Conservation (phyloP, 225 moss, liverwort and hornwort species). For the Antitrichia curtipendula region DNA sequence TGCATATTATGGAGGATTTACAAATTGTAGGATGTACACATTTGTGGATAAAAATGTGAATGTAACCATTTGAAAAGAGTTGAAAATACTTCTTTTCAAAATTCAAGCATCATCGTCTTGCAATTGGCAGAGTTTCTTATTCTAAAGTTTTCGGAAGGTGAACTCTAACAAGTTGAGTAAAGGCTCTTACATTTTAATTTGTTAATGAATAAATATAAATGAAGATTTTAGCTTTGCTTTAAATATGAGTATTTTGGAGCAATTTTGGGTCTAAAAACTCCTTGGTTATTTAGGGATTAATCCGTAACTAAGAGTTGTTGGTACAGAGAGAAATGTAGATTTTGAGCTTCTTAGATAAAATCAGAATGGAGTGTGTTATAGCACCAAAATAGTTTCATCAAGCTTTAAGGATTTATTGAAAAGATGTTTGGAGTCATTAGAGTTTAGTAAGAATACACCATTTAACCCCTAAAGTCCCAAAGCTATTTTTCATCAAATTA, state of each 20-base stretch:
- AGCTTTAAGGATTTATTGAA: not conserved
- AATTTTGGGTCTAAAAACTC: too few relatives aligned
- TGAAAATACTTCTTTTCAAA: too few relatives aligned
- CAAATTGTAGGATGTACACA: not conserved
- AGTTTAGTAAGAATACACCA: not conserved
- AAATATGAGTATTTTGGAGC: too few relatives aligned
- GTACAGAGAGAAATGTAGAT: not conserved
- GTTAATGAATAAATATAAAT: too few relatives aligned
- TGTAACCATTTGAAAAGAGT: not conserved
- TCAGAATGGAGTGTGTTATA: accelerated
- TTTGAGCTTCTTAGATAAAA: not conserved
- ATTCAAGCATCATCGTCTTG: too few relatives aligned
- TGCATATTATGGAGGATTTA: not conserved
- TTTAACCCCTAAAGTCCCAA: too few relatives aligned
- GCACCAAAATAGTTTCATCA: not conserved
- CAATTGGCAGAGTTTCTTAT: too few relatives aligned
- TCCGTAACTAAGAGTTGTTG: accelerated
- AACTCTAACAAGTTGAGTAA: too few relatives aligned
- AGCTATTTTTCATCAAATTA: too few relatives aligned
- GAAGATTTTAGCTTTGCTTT: too few relatives aligned
- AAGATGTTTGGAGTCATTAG: not conserved
- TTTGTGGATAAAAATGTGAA: not conserved
- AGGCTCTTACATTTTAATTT: too few relatives aligned
- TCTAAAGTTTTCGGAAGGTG: too few relatives aligned
- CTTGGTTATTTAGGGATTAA: accelerated